Conservation (phyloP, 1,284 basidiomycete genomes). For the Ganoderma sinense region DNA sequence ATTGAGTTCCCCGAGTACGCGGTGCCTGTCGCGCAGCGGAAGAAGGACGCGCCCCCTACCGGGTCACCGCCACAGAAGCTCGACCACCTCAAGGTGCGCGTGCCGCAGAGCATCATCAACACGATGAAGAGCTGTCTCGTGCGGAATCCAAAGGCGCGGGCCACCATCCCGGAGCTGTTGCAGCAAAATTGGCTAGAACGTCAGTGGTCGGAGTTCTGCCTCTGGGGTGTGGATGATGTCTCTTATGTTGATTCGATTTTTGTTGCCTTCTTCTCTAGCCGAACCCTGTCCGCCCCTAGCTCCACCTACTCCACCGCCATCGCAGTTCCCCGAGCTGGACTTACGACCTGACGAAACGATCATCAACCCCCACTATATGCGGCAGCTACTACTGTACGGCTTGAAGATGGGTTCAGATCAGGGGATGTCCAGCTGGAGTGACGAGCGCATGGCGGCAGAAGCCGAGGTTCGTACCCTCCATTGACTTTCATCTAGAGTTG, state of each 20-base stretch:
- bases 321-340: constrained; percentile 34
- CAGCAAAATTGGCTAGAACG: constrained; percentile 73
- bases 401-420: constrained; percentile 57
- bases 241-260: neutral
- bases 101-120: constrained; percentile 73
- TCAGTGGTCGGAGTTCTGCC: constrained; percentile 33
- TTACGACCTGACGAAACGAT: constrained; percentile 67
- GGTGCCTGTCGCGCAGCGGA: constrained; percentile 44
- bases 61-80: constrained; percentile 59
- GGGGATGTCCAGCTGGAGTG: constrained; percentile 10
- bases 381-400: constrained; percentile 71
- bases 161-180: constrained; percentile 81
- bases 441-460: constrained; percentile 22
- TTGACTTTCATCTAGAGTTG: neutral
- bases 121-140: constrained; percentile 80
- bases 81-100: constrained; percentile 68
- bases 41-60: constrained; percentile 10
- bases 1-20: constrained; percentile 81
- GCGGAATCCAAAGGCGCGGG: constrained; percentile 78
- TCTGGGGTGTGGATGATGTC: no score
- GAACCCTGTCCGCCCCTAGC: constrained; percentile 4
- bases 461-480: constrained; percentile 27
- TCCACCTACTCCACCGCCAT: constrained; percentile 37
- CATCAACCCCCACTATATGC: constrained; percentile 80
- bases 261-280: constrained; percentile 1